A percentile compares a stretch with the other conserved stretches of the same genome.
phyloP scores from a whole-genome alignment of 768 basidiomycete genomes.

The Amanita pseudoporphyria region DNA sequence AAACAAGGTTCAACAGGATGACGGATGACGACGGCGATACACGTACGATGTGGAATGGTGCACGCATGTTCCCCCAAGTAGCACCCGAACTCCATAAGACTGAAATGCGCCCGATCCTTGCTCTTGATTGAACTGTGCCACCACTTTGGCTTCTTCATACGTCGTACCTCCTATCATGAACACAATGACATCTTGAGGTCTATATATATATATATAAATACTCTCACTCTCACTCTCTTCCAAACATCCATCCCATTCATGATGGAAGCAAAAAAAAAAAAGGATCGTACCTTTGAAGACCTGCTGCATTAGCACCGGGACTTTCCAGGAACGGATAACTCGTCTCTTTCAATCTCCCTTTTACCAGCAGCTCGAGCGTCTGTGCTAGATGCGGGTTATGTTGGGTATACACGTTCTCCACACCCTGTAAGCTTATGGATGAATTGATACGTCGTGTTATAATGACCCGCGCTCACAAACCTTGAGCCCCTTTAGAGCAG shows the following conservation, averaged over 20 bases:
- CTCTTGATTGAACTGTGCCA: constrained; percentile 84
- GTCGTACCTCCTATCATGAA: constrained; percentile 97
- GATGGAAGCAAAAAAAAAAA: too few relatives aligned
- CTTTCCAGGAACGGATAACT: constrained; percentile 83
- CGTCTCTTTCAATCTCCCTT: constrained; percentile 76
- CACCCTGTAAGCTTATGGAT: constrained; percentile 58
- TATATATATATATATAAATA: too few relatives aligned
- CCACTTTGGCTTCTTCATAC: constrained; percentile 85
- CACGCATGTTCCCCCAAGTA: constrained; percentile 91
- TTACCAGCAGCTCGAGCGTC: constrained; percentile 83
- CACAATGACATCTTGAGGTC: constrained; percentile 92
- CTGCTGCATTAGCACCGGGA: constrained; percentile 55
- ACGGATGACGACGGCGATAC: too few relatives aligned
- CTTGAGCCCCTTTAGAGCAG: constrained; percentile 92
- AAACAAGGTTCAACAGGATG: constrained; percentile 7
- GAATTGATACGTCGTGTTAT: not conserved
- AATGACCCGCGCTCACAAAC: constrained; percentile 28
- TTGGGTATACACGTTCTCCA: constrained; percentile 98
- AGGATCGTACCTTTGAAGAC: constrained; percentile 64
- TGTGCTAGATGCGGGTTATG: constrained; percentile 90
- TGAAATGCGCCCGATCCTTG: constrained; percentile 39
- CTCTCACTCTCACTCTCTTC: too few relatives aligned
- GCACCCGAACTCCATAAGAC: constrained; percentile 59
- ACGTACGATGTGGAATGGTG: constrained; percentile 88
- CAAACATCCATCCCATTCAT: constrained; percentile 1